A percentile compares a stretch with the other conserved stretches of the same genome.
These are phyloP conservation scores for Wallacemonas sp. DNA, from an alignment of 208 protist species.

Conservation along the genomic window DNA sequence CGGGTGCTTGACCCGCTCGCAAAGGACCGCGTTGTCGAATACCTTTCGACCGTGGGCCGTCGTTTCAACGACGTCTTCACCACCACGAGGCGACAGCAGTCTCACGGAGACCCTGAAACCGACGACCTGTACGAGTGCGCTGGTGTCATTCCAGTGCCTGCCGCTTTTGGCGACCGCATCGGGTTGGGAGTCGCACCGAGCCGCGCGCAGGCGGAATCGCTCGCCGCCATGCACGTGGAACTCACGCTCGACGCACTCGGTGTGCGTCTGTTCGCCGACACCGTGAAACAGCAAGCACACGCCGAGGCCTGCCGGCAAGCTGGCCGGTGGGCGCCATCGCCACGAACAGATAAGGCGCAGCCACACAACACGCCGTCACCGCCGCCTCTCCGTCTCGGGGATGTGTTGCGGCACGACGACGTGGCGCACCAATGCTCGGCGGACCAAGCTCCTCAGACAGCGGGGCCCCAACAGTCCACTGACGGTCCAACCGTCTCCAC, in stretches of 20 bases:
- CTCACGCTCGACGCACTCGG: conserved; percentile 87
- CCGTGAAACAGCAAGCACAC: conserved; percentile 56
- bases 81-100: not conserved
- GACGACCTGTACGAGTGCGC: conserved; percentile 39
- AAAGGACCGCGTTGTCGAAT: conserved; percentile 57
- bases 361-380: conserved; percentile 57
- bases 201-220: conserved; percentile 57
- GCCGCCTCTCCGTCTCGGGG: conserved; percentile 73
- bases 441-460: too few relatives aligned
- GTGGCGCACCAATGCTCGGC: too few relatives aligned
- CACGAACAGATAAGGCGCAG: conserved; percentile 12
- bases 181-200: conserved; percentile 73
- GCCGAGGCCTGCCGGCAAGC: conserved; percentile 48
- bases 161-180: conserved; percentile 69
- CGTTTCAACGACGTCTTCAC: conserved; percentile 68
- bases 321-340: conserved; percentile 65
- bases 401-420: too few relatives aligned
- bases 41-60: conserved; percentile 69
- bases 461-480: too few relatives aligned
- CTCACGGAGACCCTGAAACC: too few relatives aligned
- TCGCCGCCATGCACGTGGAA: conserved; percentile 90
- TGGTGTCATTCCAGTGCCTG: conserved; percentile 65
- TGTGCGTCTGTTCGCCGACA: conserved; percentile 72
- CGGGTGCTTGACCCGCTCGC: conserved; percentile 49
- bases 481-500: not conserved